These are phyloP conservation scores for Euptelea pleiosperma DNA, from an alignment of 164 flowering plant species.

Conservation along the genomic window DNA sequence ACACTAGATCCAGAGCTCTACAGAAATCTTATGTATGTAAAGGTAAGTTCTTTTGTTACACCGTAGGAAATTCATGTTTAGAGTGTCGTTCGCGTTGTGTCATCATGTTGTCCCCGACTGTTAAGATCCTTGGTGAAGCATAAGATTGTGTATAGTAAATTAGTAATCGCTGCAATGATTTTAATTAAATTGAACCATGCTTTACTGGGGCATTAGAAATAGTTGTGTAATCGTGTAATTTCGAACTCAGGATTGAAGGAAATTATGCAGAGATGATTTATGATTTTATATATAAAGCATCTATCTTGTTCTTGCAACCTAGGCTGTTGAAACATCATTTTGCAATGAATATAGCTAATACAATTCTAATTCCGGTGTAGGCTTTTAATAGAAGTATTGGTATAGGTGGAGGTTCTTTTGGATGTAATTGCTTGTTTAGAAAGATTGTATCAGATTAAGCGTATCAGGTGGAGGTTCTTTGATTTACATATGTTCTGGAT, in stretches of 20 bases:
- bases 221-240: neutral
- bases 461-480: too few species aligned
- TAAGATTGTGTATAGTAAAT: neutral
- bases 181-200: too few species aligned
- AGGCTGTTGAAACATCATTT: too few species aligned
- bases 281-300: too few species aligned
- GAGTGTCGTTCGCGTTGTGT: neutral
- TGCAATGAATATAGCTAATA: too few species aligned
- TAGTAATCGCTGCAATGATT: too few species aligned
- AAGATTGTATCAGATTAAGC: too few species aligned
- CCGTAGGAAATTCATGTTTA: neutral
- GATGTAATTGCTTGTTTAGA: too few species aligned
- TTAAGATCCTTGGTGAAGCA: slow-evolving; percentile 2
- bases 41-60: slow-evolving; percentile 52
- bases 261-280: neutral
- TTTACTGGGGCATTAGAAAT: neutral
- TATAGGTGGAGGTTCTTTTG: too few species aligned
- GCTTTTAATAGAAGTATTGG: too few species aligned
- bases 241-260: neutral
- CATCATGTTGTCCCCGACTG: neutral
- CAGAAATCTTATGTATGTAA: slow-evolving; percentile 87
- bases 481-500: too few species aligned
- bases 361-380: too few species aligned
- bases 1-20: slow-evolving; percentile 96
- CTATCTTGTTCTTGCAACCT: neutral